Evolutionary conservation across 176 grass and related monocot genomes (phyloP), one percentile per base, ranked within the genome.

Genomic region (Echinochloa phyllopogon): DNA sequence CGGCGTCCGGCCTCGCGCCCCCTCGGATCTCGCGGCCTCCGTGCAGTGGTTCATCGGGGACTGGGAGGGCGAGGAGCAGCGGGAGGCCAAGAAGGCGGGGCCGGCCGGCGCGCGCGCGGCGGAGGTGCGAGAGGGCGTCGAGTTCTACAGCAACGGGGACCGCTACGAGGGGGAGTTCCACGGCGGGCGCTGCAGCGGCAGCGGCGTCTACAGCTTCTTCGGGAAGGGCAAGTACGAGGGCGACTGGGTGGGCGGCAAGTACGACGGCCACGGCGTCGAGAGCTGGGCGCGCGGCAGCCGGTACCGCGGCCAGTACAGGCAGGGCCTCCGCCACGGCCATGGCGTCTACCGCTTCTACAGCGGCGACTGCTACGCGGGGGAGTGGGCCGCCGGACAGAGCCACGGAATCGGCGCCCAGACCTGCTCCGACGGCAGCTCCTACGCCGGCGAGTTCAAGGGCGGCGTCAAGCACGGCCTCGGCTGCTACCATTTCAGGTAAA

Each of bases 391-490:
- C 2, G 94, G 94, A 11, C 91, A 93, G 80, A 93, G 94, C 94
- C 94, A 97, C 77, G 94, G 94, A n/a, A n/a, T 87, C 38, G 94
- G 94, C 38, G 74, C 87, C 0, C 91, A 93, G 82, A 93, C 80
- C 8, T 93, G 91, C 82, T 93, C 87, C 12, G 89, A 93, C 0
- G 91, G 89, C 12, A 97, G 94, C 82, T 88, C 89, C 15, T 97
- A 93, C 62, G 74, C 77, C 3, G 94, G 94, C 0, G 91, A 97
- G 74, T 97, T 97, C 86, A 97, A 91, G 64, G 80, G 87, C 37
- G 91, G 94, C 56, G 94, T 97, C 64, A 97, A 97, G 87, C 94
- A 97, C 62, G 94, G 84, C 49, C 82, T 97, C 36, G 94, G 94
- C 1, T 82, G 63, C 72, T 97, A 97, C 68, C 89, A 89, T 85